These are phyloP conservation scores for Violaceomyces palustris DNA, from an alignment of 1,284 basidiomycete genomes.

Conservation along the genomic window DNA sequence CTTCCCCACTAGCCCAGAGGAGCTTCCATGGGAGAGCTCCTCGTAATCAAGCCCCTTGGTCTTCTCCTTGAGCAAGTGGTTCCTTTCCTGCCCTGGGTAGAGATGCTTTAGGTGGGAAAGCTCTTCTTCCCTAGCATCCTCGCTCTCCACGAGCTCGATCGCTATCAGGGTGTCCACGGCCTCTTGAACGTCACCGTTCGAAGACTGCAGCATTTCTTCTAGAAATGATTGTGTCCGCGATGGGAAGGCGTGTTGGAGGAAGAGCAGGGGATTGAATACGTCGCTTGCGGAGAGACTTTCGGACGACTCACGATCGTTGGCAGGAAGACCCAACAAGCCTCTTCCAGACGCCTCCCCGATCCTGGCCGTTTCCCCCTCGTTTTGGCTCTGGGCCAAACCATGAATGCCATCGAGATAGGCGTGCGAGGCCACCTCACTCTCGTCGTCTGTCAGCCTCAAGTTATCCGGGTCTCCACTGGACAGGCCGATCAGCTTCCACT, in stretches of 20 bases:
- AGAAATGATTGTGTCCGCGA: slow-evolving; percentile 29
- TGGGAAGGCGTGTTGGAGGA: slow-evolving; percentile 35
- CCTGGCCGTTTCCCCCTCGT: too few species aligned
- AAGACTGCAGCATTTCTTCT: slow-evolving; percentile 18
- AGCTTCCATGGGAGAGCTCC: slow-evolving; percentile 13
- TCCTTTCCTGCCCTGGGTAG: neutral
- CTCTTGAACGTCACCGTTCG: slow-evolving; percentile 26
- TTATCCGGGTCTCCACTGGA: slow-evolving; percentile 17
- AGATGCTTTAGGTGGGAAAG: neutral
- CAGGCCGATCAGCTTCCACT: slow-evolving; percentile 25
- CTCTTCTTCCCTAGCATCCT: slow-evolving; percentile 15
- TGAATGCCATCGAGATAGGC: neutral
- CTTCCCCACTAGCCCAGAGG: slow-evolving; percentile 14
- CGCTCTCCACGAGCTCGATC: slow-evolving; percentile 35
- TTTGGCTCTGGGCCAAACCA: neutral
- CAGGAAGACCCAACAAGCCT: neutral
- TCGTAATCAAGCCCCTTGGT: slow-evolving; percentile 30
- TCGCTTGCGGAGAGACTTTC: neutral
- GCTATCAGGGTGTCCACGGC: slow-evolving; percentile 39
- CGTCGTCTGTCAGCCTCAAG: slow-evolving; percentile 29
- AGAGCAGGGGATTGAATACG: slow-evolving; percentile 17
- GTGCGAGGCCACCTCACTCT: neutral
- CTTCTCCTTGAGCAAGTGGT: neutral
- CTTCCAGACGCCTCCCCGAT: too few species aligned
- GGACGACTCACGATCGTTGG: neutral